Conservation (phyloP, 2,329 filamentous ascomycete genomes). For the Colletotrichum salicis region DNA sequence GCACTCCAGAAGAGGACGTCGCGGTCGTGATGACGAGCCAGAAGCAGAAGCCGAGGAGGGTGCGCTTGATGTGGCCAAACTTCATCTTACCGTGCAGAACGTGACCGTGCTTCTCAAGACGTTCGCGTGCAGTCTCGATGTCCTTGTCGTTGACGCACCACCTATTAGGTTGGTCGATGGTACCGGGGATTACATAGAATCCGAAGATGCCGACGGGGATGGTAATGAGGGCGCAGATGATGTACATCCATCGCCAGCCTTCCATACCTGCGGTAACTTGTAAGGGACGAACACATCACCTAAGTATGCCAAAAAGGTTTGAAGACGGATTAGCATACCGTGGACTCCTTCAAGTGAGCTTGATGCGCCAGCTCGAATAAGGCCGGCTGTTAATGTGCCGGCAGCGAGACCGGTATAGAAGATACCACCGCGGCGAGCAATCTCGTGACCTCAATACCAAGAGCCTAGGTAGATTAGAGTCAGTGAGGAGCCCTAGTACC, state of each 20-base stretch:
- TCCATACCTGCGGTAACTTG: conserved; percentile 44
- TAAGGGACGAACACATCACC: too few relatives aligned
- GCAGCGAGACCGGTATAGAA: conserved; percentile 55
- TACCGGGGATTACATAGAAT: conserved; percentile 62
- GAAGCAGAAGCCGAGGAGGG: conserved; percentile 53
- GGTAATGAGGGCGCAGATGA: conserved; percentile 64
- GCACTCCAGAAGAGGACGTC: conserved; percentile 60
- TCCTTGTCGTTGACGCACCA: conserved; percentile 50
- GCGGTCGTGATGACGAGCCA: conserved; percentile 47
- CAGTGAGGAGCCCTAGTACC: conserved; percentile 40
- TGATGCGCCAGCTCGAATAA: conserved; percentile 58
- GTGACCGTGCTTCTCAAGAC: conserved; percentile 54
- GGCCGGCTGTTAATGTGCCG: conserved; percentile 57
- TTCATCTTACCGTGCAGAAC: conserved; percentile 49
- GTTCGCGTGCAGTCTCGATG: conserved; percentile 39
- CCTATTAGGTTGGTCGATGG: conserved; percentile 56
- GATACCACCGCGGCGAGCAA: conserved; percentile 51
- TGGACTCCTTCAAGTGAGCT: conserved; percentile 53
- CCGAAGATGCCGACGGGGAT: conserved; percentile 63
- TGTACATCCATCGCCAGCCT: conserved; percentile 67
- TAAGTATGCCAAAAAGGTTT: neutral
- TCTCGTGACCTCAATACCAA: conserved; percentile 58
- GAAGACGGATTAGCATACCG: conserved; percentile 32
- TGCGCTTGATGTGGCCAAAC: conserved; percentile 42
- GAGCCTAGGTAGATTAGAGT: conserved; percentile 54